A percentile compares a stretch with the other conserved stretches of the same genome.
phyloP scores from a whole-genome alignment of 2,329 filamentous ascomycete genomes.

The Plenodomus lindquistii region DNA sequence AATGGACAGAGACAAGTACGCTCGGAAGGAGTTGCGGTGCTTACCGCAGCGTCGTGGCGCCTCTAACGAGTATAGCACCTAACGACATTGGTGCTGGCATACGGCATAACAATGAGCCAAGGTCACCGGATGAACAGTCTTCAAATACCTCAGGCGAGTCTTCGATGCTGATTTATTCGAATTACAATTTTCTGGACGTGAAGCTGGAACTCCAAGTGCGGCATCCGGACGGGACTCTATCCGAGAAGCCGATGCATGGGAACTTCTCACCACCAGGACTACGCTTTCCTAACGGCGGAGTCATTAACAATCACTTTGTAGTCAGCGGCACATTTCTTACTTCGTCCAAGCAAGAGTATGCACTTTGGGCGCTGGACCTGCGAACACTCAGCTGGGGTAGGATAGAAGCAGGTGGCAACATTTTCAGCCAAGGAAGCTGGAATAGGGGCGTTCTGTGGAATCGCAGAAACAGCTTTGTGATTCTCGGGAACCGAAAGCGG shows the following conservation, averaged over 20 bases:
- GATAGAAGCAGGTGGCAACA: slow-evolving; percentile 88
- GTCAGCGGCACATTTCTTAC: slow-evolving; percentile 97
- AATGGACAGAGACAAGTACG: slow-evolving; percentile 89
- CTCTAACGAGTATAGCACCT: slow-evolving; percentile 69
- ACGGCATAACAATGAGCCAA: slow-evolving; percentile 47
- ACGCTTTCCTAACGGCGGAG: slow-evolving; percentile 91
- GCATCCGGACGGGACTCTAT: slow-evolving; percentile 77
- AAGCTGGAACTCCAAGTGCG: slow-evolving; percentile 93
- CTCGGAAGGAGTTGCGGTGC: slow-evolving; percentile 93
- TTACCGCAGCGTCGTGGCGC: slow-evolving; percentile 92
- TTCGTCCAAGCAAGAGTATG: slow-evolving; percentile 97
- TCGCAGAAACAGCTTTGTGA: slow-evolving; percentile 90
- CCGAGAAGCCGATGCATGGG: slow-evolving; percentile 87
- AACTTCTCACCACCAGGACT: slow-evolving; percentile 87
- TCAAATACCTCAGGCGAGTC: slow-evolving; percentile 50
- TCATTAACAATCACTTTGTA: slow-evolving; percentile 95
- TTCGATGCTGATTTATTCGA: slow-evolving; percentile 95
- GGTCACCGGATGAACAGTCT: slow-evolving; percentile 34
- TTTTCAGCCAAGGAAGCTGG: slow-evolving; percentile 97
- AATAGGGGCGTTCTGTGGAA: slow-evolving; percentile 94
- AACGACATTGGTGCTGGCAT: slow-evolving; percentile 67
- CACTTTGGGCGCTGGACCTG: slow-evolving; percentile 91
- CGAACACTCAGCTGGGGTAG: slow-evolving; percentile 89
- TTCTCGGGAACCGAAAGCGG: slow-evolving; percentile 89
- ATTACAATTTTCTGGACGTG: slow-evolving; percentile 98